Evolutionary conservation across 139 green algal genomes (phyloP).

Genomic region (Chlamydomonas schloesseri): DNA sequence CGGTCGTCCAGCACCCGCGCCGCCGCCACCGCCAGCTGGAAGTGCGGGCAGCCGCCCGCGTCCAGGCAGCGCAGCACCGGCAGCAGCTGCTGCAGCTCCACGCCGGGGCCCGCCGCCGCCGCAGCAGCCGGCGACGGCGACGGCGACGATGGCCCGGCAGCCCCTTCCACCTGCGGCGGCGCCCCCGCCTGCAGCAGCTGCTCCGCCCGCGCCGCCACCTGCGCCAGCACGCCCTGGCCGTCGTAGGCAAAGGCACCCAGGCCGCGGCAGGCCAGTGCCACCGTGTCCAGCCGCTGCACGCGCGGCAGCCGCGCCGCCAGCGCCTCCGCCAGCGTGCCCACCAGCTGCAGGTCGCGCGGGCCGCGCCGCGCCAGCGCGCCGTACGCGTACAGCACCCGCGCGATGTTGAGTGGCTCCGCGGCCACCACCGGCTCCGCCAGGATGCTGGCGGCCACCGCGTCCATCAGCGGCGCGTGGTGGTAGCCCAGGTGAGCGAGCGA

Average conservation of each 20-base stretch:
- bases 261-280: no score
- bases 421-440: conserved; percentile 20
- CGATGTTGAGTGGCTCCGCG: not conserved
- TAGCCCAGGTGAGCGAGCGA: conserved; percentile 5
- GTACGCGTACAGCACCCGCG: conserved; percentile 1
- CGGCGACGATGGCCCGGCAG: no score
- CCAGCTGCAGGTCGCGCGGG: not conserved
- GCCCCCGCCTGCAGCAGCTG: conserved; percentile 6
- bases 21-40: conserved; percentile 35
- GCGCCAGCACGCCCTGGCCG: not conserved
- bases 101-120: no score
- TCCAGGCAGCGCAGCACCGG: not conserved
- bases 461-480: conserved; percentile 21
- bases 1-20: conserved; percentile 3
- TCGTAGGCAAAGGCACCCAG: not conserved
- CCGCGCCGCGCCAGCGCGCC: not conserved
- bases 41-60: not conserved
- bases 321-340: conserved; percentile 1
- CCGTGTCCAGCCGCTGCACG: no score
- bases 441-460: conserved; percentile 14
- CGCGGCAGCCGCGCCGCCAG: not conserved
- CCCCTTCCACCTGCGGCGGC: no score
- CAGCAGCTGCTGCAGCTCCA: not conserved
- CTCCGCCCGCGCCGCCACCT: not conserved
- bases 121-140: no score